Evolutionary conservation across 163 green algal genomes (phyloP).

Genomic region (Chloromonas sp.): DNA sequence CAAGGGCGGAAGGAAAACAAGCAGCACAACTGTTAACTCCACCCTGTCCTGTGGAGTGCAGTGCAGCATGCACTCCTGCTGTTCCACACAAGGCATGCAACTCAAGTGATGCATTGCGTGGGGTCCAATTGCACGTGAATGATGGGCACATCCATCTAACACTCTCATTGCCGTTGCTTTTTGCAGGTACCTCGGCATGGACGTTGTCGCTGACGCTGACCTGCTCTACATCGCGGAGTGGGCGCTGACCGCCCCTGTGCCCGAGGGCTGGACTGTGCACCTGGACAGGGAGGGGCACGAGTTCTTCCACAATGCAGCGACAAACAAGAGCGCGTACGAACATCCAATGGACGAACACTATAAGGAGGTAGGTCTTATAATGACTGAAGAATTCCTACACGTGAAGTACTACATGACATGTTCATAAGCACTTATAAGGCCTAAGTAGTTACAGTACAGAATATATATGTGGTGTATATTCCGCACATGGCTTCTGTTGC

Average conservation of each 20-base stretch:
- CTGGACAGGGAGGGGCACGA: constrained; percentile 53
- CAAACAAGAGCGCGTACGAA: constrained; percentile 52
- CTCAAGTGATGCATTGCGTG: too few species aligned
- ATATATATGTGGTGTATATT: too few species aligned
- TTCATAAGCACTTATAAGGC: too few species aligned
- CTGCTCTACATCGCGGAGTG: constrained; percentile 60
- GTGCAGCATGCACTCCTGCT: too few species aligned
- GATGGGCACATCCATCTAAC: too few species aligned
- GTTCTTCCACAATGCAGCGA: constrained; percentile 64
- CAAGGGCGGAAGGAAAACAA: too few species aligned
- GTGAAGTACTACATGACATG: background rate
- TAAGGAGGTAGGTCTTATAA: constrained; percentile 10
- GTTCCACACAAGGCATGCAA: too few species aligned
- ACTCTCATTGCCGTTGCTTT: background rate
- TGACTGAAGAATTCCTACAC: background rate
- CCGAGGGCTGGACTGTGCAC: constrained; percentile 68
- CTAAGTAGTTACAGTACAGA: too few species aligned
- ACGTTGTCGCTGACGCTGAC: constrained; percentile 40
- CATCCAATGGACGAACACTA: constrained; percentile 71
- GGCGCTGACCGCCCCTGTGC: constrained; percentile 55
- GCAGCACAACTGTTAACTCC: too few species aligned
- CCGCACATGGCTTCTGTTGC: too few species aligned
- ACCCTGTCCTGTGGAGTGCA: too few species aligned
- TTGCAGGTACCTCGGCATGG: constrained; percentile 48
- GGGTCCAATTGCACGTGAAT: too few species aligned